Conservation (phyloP, 495 filamentous ascomycete species). For the Daldinia childiae region DNA sequence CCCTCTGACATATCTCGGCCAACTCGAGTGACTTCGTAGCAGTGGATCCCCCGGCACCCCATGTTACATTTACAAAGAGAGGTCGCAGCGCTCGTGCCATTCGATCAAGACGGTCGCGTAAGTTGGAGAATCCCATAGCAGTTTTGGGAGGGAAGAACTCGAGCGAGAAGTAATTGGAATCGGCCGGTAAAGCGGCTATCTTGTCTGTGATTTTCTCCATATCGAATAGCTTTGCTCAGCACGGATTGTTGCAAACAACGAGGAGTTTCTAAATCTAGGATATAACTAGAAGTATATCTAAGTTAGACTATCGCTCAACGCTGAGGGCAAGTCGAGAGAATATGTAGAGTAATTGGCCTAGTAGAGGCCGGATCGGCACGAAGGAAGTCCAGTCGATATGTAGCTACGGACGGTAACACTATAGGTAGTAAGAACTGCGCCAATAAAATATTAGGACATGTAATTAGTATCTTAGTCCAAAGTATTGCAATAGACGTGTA, state of each 20-base stretch:
- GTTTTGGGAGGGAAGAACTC: slow-evolving; percentile 99
- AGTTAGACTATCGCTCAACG: background rate
- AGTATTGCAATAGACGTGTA: background rate
- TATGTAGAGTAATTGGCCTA: slow-evolving; percentile 1
- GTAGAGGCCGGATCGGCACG: background rate
- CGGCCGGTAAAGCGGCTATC: slow-evolving; percentile 86
- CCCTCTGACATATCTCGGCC: slow-evolving; percentile 93
- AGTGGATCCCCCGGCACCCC: slow-evolving; percentile 95
- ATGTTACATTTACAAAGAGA: slow-evolving; percentile 96
- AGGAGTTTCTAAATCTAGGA: background rate
- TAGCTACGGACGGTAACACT: background rate
- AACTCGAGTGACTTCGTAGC: slow-evolving; percentile 89
- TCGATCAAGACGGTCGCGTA: slow-evolving; percentile 90
- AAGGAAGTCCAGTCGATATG: background rate
- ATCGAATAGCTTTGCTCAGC: slow-evolving; percentile 1
- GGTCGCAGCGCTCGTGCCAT: slow-evolving; percentile 92
- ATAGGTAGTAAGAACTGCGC: background rate
- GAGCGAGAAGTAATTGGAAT: slow-evolving; percentile 89
- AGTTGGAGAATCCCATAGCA: slow-evolving; percentile 89
- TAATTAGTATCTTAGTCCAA: background rate
- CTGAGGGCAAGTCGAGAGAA: slow-evolving; percentile 20
- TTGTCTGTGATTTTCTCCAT: slow-evolving; percentile 98
- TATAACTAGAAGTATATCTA: background rate
- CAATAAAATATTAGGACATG: background rate
- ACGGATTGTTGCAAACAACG: background rate